Evolutionary conservation across 2,329 filamentous ascomycete genomes (phyloP).

Genomic region (Monosporascus cannonballus): DNA sequence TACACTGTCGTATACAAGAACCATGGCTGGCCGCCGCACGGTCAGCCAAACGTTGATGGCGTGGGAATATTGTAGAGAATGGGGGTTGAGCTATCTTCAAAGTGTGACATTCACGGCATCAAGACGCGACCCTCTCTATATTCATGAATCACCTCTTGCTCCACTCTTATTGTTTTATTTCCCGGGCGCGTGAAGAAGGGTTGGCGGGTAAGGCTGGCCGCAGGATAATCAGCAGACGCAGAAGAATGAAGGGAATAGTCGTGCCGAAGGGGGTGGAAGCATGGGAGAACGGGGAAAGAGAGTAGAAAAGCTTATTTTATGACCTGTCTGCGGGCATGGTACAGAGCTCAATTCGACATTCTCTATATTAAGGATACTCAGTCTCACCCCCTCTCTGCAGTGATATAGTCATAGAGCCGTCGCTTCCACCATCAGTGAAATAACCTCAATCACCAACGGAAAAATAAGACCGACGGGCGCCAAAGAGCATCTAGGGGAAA

Average conservation of each 20-base stretch:
- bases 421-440: too few species aligned
- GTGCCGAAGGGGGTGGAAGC: background rate
- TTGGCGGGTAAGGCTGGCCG: background rate
- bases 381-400: too few species aligned
- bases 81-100: background rate
- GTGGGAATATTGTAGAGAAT: background rate
- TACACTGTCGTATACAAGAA: conserved; percentile 1
- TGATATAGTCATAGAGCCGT: too few species aligned
- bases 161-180: background rate
- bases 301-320: background rate
- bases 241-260: background rate
- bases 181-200: background rate
- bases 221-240: background rate
- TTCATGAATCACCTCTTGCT: background rate
- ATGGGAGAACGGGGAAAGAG: background rate
- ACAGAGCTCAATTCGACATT: background rate
- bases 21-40: background rate
- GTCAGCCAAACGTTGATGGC: background rate
- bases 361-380: too few species aligned
- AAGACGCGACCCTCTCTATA: background rate
- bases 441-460: too few species aligned
- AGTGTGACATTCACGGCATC: background rate
- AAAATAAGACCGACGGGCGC: too few species aligned
- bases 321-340: background rate
- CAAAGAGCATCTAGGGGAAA: too few species aligned